phyloP scores from a whole-genome alignment of 305 asterid genomes.

The Fraxinus greggii region DNA sequence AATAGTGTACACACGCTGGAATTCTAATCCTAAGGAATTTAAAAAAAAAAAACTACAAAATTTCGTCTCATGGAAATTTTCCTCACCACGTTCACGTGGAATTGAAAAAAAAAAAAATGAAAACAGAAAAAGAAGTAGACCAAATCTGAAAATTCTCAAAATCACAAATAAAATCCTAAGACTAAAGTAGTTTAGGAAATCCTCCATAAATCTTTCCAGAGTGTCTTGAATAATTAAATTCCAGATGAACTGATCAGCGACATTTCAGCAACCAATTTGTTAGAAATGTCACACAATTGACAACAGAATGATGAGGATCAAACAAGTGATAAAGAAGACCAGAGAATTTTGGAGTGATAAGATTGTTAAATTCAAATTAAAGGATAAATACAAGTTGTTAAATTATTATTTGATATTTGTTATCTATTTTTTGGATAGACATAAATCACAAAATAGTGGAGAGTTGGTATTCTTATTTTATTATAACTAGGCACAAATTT shows the following conservation, averaged over 20 bases:
- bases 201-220: background rate
- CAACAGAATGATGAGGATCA: too few relatives aligned
- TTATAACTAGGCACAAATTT: too few relatives aligned
- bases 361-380: too few relatives aligned
- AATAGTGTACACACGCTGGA: background rate
- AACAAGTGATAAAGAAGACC: too few relatives aligned
- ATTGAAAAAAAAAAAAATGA: background rate
- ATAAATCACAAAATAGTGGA: too few relatives aligned
- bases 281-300: too few relatives aligned
- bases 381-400: too few relatives aligned
- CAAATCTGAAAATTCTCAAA: slow-evolving; percentile 3
- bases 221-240: background rate
- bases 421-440: too few relatives aligned
- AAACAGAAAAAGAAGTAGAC: background rate
- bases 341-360: too few relatives aligned
- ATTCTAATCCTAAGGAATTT: background rate
- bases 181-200: background rate
- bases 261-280: slow-evolving; percentile 17
- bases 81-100: background rate
- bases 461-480: too few relatives aligned
- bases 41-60: background rate
- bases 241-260: background rate
- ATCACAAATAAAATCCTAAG: background rate
- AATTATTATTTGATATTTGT: too few relatives aligned
- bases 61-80: background rate